phyloP scores from a whole-genome alignment of 2,329 filamentous ascomycete species.

The Cladophialophora carrionii region DNA sequence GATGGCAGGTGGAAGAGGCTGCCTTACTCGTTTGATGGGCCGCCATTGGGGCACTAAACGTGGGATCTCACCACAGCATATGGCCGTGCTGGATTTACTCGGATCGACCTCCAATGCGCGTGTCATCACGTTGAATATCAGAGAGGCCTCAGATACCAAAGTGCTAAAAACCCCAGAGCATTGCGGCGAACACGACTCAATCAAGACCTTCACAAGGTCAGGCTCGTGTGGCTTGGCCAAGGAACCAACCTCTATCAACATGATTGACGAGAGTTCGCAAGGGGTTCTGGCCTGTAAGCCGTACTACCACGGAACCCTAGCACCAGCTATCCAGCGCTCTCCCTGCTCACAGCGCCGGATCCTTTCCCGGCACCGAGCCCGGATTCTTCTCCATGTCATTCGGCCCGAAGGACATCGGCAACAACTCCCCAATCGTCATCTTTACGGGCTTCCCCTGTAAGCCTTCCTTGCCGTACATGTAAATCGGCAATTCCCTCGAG shows the following conservation, averaged over 20 bases:
- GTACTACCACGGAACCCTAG: no score
- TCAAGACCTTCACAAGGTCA: neutral
- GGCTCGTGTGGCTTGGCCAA: neutral
- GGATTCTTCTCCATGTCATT: slow-evolving; percentile 46
- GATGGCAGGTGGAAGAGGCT: neutral
- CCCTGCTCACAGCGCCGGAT: neutral
- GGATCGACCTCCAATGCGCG: no score
- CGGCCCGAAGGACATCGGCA: slow-evolving; percentile 60
- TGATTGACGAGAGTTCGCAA: neutral
- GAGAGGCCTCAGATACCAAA: neutral
- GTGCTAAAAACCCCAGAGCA: neutral
- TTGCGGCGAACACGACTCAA: neutral
- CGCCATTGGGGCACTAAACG: neutral
- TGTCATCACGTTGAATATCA: neutral
- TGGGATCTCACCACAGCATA: neutral
- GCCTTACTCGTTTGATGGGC: neutral
- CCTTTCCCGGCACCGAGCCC: neutral
- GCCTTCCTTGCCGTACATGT: slow-evolving; percentile 89
- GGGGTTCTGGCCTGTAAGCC: no score
- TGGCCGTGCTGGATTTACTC: neutral
- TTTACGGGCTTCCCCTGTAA: slow-evolving; percentile 55
- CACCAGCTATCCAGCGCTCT: neutral
- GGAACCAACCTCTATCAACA: neutral
- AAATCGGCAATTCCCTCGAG: slow-evolving; percentile 69
- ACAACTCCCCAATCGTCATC: slow-evolving; percentile 66